phyloP scores from a whole-genome alignment of 225 moss, liverwort and hornwort species.

The Thuidium tamariscinum region DNA sequence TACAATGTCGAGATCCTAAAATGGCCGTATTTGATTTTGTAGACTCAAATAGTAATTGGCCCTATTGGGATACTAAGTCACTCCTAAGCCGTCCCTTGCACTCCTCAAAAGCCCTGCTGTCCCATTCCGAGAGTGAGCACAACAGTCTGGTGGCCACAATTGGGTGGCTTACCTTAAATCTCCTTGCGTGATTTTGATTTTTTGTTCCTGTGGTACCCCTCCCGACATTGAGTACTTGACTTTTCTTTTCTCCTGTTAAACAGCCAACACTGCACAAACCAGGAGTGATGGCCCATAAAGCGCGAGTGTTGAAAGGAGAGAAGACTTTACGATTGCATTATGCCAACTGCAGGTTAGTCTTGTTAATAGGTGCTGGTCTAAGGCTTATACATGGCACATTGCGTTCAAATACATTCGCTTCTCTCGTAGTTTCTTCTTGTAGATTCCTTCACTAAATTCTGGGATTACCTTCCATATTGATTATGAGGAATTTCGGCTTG shows the following conservation, averaged over 20 bases:
- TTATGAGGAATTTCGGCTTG: slow-evolving; percentile 7
- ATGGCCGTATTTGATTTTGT: too few relatives aligned
- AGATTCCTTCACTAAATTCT: background rate
- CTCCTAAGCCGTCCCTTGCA: background rate
- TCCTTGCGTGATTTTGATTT: background rate
- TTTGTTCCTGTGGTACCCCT: background rate
- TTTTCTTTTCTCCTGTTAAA: background rate
- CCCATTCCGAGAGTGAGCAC: background rate
- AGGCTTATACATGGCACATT: background rate
- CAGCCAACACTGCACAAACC: slow-evolving; percentile 99
- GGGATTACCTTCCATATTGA: background rate
- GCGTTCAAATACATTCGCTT: background rate
- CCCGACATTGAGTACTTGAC: background rate
- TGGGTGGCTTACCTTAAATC: background rate
- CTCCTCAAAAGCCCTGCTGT: background rate
- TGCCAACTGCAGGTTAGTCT: slow-evolving; percentile 87
- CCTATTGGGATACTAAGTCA: background rate
- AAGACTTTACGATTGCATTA: slow-evolving; percentile 99
- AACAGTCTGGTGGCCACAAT: background rate
- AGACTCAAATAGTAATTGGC: background rate
- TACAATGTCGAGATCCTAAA: background rate
- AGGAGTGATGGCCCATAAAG: slow-evolving; percentile 95
- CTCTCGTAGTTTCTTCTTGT: background rate
- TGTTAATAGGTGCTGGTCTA: background rate
- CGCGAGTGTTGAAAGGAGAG: slow-evolving; percentile 93